Evolutionary conservation across 2,329 filamentous ascomycete genomes (phyloP).

Genomic region (Aureobasidium sp.): DNA sequence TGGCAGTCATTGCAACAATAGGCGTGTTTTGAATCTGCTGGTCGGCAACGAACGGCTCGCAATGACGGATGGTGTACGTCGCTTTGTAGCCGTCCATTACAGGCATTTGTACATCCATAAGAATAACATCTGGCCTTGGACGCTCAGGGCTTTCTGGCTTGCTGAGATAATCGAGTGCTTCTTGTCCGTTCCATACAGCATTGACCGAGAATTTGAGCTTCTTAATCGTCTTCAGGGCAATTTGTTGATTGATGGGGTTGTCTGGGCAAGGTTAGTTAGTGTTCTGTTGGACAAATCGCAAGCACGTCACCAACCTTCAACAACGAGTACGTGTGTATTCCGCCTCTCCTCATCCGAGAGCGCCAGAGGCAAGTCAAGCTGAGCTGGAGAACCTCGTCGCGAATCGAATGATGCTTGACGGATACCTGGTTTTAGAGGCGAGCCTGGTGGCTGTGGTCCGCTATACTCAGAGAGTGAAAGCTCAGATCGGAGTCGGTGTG

Average conservation of each 20-base stretch:
- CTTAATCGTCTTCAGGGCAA: constrained; percentile 64
- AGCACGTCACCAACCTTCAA: constrained; percentile 64
- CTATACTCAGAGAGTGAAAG: constrained; percentile 53
- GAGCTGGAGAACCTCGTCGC: constrained; percentile 13
- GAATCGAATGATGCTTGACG: constrained; percentile 18
- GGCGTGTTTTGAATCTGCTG: constrained; percentile 53
- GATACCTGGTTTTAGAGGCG: constrained; percentile 16
- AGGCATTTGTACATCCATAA: constrained; percentile 41
- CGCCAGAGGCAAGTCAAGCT: constrained; percentile 33
- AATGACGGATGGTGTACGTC: constrained; percentile 63
- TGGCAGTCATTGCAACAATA: constrained; percentile 76
- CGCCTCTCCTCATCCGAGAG: constrained; percentile 51
- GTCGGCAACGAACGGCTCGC: constrained; percentile 54
- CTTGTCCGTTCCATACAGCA: constrained; percentile 69
- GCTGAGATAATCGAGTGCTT: constrained; percentile 64
- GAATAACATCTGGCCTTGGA: constrained; percentile 61
- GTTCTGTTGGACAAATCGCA: neutral
- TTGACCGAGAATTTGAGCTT: constrained; percentile 64
- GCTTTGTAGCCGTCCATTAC: constrained; percentile 71
- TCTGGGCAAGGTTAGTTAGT: neutral
- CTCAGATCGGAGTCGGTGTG: constrained; percentile 55
- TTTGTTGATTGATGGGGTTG: constrained; percentile 60
- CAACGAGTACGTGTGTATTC: constrained; percentile 62
- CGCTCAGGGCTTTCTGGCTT: constrained; percentile 42
- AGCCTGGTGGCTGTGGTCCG: constrained; percentile 31